A percentile compares a stretch with the other conserved stretches of the same genome.
These are phyloP conservation scores for Terfezia boudieri DNA, from an alignment of 495 filamentous ascomycete species.

Conservation along the genomic window DNA sequence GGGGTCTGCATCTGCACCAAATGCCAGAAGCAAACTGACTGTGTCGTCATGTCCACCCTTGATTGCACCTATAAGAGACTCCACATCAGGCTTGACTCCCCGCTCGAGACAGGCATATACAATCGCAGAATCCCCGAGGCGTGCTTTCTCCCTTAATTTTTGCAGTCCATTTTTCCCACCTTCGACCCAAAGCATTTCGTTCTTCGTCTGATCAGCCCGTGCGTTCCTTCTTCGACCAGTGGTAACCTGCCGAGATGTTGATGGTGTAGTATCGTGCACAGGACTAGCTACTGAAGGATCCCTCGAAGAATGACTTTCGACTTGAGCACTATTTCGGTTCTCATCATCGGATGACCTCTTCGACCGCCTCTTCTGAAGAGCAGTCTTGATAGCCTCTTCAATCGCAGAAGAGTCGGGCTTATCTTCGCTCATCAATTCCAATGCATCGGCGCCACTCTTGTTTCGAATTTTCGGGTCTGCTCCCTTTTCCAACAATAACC, in stretches of 20 bases:
- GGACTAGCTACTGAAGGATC: conserved; percentile 44
- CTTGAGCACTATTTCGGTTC: conserved; percentile 28
- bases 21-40: conserved; percentile 60
- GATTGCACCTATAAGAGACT: conserved; percentile 74
- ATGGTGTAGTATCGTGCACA: conserved; percentile 30
- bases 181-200: conserved; percentile 39
- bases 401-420: conserved; percentile 27
- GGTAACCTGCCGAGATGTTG: conserved; percentile 15
- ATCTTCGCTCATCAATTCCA: conserved; percentile 42
- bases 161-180: conserved; percentile 29
- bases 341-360: conserved; percentile 26
- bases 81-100: conserved; percentile 35
- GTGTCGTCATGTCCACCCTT: conserved; percentile 75
- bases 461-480: conserved; percentile 79
- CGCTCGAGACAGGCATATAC: conserved; percentile 15
- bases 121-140: conserved; percentile 47
- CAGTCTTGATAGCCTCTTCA: conserved; percentile 28
- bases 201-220: conserved; percentile 36
- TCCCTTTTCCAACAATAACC: conserved; percentile 57
- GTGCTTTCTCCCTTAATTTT: conserved; percentile 59
- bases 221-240: conserved; percentile 30
- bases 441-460: conserved; percentile 62
- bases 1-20: conserved; percentile 68
- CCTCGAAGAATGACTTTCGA: conserved; percentile 35
- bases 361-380: conserved; percentile 16